phyloP scores from a whole-genome alignment of 306 rosid species.

The Ormosia emarginata region DNA sequence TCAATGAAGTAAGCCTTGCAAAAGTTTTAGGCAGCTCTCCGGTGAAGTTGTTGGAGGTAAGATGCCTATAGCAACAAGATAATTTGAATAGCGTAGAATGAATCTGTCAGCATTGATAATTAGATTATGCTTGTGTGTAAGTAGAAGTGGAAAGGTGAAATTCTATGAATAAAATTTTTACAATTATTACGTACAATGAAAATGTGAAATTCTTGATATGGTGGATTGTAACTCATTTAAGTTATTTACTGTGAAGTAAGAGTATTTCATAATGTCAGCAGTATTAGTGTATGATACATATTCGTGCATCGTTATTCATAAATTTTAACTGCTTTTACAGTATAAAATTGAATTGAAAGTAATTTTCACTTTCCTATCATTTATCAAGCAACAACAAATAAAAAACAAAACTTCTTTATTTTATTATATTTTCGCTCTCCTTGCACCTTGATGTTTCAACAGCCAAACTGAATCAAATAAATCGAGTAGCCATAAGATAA shows the following conservation, averaged over 20 bases:
- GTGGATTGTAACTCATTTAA: no score
- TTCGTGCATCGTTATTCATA: no score
- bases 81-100: not conserved
- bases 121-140: not conserved
- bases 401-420: not conserved
- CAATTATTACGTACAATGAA: no score
- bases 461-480: not conserved
- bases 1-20: constrained; percentile 1
- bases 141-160: no score
- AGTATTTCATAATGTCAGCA: no score
- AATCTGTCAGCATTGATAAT: not conserved
- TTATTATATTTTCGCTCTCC: not conserved
- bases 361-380: not conserved
- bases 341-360: not conserved
- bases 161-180: no score
- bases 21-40: constrained; percentile 18
- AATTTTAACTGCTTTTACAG: not conserved
- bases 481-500: not conserved
- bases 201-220: no score
- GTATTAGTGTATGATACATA: no score
- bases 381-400: not conserved
- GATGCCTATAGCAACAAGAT: constrained; percentile 22
- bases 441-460: not conserved
- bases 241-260: no score
- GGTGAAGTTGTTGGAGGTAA: constrained; percentile 41